A percentile compares a stretch with the other conserved stretches of the same genome.
phyloP scores from a whole-genome alignment of 1,284 basidiomycete species.

The Ustilago shanxiensis region DNA sequence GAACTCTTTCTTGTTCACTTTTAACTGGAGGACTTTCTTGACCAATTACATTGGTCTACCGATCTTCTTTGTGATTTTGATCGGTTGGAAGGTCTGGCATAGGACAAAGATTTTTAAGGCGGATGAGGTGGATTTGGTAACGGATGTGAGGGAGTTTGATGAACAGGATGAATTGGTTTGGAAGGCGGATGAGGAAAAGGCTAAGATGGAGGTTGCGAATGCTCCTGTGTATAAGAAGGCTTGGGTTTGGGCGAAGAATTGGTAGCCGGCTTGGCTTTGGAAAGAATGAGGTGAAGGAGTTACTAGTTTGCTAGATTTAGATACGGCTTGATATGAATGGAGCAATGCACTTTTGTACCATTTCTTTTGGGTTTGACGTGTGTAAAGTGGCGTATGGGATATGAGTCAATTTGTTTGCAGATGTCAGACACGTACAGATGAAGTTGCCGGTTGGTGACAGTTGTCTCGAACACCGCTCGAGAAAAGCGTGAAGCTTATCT shows the following conservation, averaged over 20 bases:
- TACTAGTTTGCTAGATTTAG: background rate
- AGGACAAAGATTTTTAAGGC: constrained; percentile 49
- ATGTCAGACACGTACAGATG: too few relatives aligned
- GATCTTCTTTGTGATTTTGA: constrained; percentile 54
- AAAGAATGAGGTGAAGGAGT: too few relatives aligned
- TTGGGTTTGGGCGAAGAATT: constrained; percentile 50
- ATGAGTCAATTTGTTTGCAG: too few relatives aligned
- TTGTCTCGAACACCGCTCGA: too few relatives aligned
- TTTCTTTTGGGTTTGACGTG: too few relatives aligned
- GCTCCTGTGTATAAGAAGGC: constrained; percentile 38
- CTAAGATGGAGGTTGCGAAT: constrained; percentile 4
- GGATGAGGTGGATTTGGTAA: constrained; percentile 60
- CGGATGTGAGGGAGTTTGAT: constrained; percentile 53
- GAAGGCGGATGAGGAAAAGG: constrained; percentile 51
- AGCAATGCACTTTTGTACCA: too few relatives aligned
- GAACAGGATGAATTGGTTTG: constrained; percentile 42
- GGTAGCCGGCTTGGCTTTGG: too few relatives aligned
- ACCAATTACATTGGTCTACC: constrained; percentile 73
- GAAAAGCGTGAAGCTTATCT: too few relatives aligned
- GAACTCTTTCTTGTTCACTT: constrained; percentile 76
- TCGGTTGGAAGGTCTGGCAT: constrained; percentile 61
- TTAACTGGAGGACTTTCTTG: constrained; percentile 77
- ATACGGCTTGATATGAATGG: too few relatives aligned
- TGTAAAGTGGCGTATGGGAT: too few relatives aligned
- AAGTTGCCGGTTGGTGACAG: too few relatives aligned